phyloP scores from a whole-genome alignment of 2,329 filamentous ascomycete genomes.

The Aschersonia sp. region DNA sequence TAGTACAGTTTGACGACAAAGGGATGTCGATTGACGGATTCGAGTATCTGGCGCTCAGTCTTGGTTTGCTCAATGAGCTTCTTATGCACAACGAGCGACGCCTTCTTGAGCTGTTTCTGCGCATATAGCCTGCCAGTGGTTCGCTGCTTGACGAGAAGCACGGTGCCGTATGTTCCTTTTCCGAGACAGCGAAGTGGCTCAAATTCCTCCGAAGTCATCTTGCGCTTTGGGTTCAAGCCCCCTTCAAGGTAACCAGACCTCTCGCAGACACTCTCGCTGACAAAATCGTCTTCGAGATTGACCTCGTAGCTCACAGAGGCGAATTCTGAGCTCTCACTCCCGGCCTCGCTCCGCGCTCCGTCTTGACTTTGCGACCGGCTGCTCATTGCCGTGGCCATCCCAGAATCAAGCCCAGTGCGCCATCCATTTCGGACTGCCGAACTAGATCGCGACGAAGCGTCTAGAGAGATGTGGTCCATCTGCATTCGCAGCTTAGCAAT shows the following conservation, averaged over 20 bases:
- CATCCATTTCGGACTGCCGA: constrained; percentile 41
- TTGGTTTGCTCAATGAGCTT: constrained; percentile 94
- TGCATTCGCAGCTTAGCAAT: constrained; percentile 74
- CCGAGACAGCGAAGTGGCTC: constrained; percentile 82
- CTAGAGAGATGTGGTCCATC: constrained; percentile 62
- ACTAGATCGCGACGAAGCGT: constrained; percentile 36
- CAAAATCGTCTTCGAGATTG: constrained; percentile 69
- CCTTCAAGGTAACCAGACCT: constrained; percentile 33
- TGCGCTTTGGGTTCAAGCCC: constrained; percentile 44
- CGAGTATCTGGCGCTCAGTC: constrained; percentile 86
- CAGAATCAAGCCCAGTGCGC: constrained; percentile 13
- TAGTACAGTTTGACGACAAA: constrained; percentile 98
- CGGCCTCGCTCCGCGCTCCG: constrained; percentile 34
- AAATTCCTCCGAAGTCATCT: constrained; percentile 88
- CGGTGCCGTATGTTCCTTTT: constrained; percentile 92
- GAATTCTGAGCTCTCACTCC: constrained; percentile 51
- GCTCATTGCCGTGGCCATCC: constrained; percentile 39
- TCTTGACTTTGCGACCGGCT: constrained; percentile 39
- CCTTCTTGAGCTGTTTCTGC: constrained; percentile 98
- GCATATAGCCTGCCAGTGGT: constrained; percentile 81
- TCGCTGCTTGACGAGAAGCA: constrained; percentile 81
- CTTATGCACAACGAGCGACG: constrained; percentile 87
- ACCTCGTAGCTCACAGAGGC: constrained; percentile 68
- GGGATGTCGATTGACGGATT: constrained; percentile 89
- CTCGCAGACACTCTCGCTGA: constrained; percentile 47